Conservation (phyloP, 139 green algal genomes). For the Picochlorum costavermella region DNA sequence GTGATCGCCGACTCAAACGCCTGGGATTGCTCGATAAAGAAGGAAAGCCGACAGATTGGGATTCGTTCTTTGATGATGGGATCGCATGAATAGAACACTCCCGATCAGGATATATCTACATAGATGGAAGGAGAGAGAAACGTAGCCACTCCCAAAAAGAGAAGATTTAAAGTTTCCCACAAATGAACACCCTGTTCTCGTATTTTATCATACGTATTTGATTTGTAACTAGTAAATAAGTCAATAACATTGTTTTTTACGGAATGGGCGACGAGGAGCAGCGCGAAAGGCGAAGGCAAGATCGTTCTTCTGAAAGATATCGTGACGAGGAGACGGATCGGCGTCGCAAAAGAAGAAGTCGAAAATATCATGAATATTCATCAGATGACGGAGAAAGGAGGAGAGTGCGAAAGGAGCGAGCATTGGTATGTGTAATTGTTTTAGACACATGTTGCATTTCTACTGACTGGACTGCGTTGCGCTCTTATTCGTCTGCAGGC, state of each 20-base stretch:
- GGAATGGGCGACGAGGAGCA: constrained; percentile 1
- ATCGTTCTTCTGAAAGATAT: constrained; percentile 1
- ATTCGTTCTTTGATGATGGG: constrained; percentile 60
- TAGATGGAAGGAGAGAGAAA: too few relatives aligned
- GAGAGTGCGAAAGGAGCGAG: not conserved
- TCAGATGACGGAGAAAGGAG: constrained; percentile 4
- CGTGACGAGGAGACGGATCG: too few relatives aligned
- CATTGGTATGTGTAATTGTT: constrained; percentile 6
- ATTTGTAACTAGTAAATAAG: not conserved
- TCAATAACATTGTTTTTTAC: not conserved
- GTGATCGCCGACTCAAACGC: constrained; percentile 65
- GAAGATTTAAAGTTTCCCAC: too few relatives aligned
- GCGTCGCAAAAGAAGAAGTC: too few relatives aligned
- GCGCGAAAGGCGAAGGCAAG: not conserved
- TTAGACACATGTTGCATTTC: not conserved
- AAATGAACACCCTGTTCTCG: too few relatives aligned
- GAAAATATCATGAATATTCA: too few relatives aligned
- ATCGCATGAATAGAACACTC: constrained; percentile 25
- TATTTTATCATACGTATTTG: not conserved
- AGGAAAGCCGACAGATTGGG: constrained; percentile 59
- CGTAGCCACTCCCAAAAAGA: too few relatives aligned
- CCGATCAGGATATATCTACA: too few relatives aligned
- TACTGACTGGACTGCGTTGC: not conserved
- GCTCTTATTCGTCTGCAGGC: constrained; percentile 22
- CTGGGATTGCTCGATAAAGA: constrained; percentile 78